Percentiles rank a stretch among this genome's conserved stretches.
Conservation (phyloP, 2,329 filamentous ascomycete genomes). For the Corynespora cassiicola region DNA sequence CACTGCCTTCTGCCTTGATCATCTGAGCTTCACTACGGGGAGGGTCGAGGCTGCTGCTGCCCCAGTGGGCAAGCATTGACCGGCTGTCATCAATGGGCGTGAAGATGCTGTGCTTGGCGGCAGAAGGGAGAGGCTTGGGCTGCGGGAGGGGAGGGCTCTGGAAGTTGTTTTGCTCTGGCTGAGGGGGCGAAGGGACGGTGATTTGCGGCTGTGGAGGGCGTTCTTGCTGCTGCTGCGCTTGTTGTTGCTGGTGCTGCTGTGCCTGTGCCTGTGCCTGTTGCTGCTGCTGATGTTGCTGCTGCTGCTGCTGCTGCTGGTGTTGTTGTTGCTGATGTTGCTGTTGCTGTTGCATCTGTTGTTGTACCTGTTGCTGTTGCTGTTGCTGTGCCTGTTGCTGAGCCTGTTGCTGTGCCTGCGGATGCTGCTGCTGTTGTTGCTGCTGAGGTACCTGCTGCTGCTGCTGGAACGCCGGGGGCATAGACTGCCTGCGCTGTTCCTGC, state of each 20-base stretch:
- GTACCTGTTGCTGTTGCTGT: constrained; percentile 67
- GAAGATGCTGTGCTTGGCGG: constrained; percentile 89
- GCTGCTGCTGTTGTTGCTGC: constrained; percentile 67
- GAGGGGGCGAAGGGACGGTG: constrained; percentile 54
- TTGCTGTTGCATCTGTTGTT: constrained; percentile 74
- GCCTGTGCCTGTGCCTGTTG: constrained; percentile 77
- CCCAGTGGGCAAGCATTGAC: constrained; percentile 82
- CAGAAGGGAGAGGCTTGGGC: constrained; percentile 67
- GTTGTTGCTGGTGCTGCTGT: constrained; percentile 70
- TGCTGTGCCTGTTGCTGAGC: constrained; percentile 58
- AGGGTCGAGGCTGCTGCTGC: constrained; percentile 60
- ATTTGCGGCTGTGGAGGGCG: constrained; percentile 56
- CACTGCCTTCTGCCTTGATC: constrained; percentile 50
- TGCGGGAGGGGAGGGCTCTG: constrained; percentile 62
- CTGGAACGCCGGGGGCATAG: constrained; percentile 73
- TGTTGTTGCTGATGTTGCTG: constrained; percentile 72
- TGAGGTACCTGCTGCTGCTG: constrained; percentile 59
- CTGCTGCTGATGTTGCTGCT: constrained; percentile 62
- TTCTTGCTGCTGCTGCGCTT: constrained; percentile 58
- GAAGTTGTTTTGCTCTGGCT: constrained; percentile 60
- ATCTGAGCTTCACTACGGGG: constrained; percentile 50
- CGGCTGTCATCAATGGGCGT: constrained; percentile 94
- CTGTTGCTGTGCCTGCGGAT: constrained; percentile 62
- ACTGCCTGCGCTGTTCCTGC: constrained; percentile 77
- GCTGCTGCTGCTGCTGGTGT: constrained; percentile 63